Evolutionary conservation across 306 rosid species (phyloP).

Genomic region (Trifolium dubium): DNA sequence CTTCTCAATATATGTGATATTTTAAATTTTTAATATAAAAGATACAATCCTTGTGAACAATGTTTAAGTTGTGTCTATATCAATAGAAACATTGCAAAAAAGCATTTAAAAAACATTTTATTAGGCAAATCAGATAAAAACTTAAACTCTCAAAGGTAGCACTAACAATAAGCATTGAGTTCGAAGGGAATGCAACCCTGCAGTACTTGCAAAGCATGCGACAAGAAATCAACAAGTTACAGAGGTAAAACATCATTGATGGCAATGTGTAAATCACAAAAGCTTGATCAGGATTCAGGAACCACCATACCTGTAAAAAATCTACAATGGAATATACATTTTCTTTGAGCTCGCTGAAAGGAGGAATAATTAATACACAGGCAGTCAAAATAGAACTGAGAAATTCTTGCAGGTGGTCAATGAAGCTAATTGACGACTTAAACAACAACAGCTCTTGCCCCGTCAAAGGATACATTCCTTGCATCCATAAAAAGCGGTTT

Average conservation of each 20-base stretch:
- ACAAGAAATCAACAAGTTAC: conserved; percentile 3
- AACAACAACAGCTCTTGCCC: conserved; percentile 72
- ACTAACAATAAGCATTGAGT: background rate
- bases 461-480: conserved; percentile 66
- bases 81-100: conserved; percentile 16
- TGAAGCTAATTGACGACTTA: conserved; percentile 82
- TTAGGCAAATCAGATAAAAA: conserved; percentile 20
- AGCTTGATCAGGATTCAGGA: conserved; percentile 15
- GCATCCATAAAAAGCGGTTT: conserved; percentile 91
- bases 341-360: conserved; percentile 57
- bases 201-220: conserved; percentile 12
- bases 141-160: background rate
- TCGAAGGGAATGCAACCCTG: conserved; percentile 18
- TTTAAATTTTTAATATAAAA: conserved; percentile 35
- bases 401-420: conserved; percentile 94
- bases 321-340: conserved; percentile 62
- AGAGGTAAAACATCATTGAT: conserved; percentile 23
- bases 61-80: background rate
- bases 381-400: conserved; percentile 73
- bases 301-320: conserved; percentile 66
- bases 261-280: conserved; percentile 19
- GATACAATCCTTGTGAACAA: conserved; percentile 6
- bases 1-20: conserved; percentile 26
- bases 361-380: conserved; percentile 81
- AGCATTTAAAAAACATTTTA: conserved; percentile 25